Percentiles rank a stretch among this genome's conserved stretches.
Evolutionary conservation across 768 basidiomycete genomes (phyloP).

Genomic region (Boletus subcaerulescens): DNA sequence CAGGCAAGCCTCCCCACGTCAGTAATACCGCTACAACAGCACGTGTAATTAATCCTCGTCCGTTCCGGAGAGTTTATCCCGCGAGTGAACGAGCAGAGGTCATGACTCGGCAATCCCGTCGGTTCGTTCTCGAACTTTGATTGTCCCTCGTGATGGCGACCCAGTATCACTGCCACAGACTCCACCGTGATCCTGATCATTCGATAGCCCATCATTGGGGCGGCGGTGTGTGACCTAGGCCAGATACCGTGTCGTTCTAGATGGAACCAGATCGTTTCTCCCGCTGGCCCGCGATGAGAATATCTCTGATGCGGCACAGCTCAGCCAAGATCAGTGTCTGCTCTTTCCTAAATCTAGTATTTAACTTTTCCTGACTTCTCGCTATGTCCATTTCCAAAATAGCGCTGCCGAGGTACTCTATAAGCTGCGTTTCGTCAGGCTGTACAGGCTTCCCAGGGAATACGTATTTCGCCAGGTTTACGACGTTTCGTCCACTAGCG

Average conservation of each 20-base stretch:
- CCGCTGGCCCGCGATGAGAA: slow-evolving; percentile 12
- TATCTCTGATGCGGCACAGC: slow-evolving; percentile 23
- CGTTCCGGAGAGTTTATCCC: slow-evolving; percentile 12
- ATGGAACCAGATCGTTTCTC: slow-evolving; percentile 15
- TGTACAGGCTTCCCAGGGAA: slow-evolving; percentile 33
- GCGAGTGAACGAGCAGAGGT: slow-evolving; percentile 19
- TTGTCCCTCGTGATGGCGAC: slow-evolving; percentile 13
- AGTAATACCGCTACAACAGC: slow-evolving; percentile 6
- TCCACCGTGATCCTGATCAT: slow-evolving; percentile 9
- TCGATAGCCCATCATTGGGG: neutral
- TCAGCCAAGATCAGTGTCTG: slow-evolving; percentile 6
- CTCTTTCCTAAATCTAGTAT: slow-evolving; percentile 27
- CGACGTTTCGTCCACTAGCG: slow-evolving; percentile 27
- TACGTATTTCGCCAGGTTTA: slow-evolving; percentile 31
- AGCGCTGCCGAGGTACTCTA: slow-evolving; percentile 26
- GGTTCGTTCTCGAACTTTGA: slow-evolving; percentile 20
- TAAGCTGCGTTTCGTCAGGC: slow-evolving; percentile 24
- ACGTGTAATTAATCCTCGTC: slow-evolving; percentile 12
- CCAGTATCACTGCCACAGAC: slow-evolving; percentile 7
- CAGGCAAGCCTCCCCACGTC: neutral
- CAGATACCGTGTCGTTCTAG: slow-evolving; percentile 8
- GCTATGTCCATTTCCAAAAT: slow-evolving; percentile 27
- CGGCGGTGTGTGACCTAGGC: slow-evolving; percentile 3
- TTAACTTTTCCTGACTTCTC: slow-evolving; percentile 24
- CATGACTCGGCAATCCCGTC: slow-evolving; percentile 14